Conservation (phyloP, 306 rosid species). For the Carpinus fangiana region DNA sequence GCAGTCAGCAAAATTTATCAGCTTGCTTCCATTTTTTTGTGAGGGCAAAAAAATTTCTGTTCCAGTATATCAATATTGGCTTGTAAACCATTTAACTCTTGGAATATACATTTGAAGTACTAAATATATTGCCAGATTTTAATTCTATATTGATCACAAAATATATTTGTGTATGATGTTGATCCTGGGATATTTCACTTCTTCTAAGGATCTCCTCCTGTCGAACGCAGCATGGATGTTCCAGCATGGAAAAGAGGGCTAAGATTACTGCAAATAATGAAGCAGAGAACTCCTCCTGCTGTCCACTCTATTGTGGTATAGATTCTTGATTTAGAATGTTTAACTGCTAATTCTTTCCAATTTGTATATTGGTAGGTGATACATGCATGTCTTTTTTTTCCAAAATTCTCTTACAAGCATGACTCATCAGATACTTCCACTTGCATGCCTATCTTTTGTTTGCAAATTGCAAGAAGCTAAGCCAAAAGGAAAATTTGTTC, state of each 20-base stretch:
- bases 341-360: conserved; percentile 13
- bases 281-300: conserved; percentile 72
- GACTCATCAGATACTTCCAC: background rate
- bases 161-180: conserved; percentile 61
- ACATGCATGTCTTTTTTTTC: background rate
- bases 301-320: conserved; percentile 95
- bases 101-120: background rate
- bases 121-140: conserved; percentile 17
- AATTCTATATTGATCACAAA: conserved; percentile 30
- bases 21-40: background rate
- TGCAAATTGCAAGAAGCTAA: background rate
- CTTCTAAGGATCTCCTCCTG: conserved; percentile 99
- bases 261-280: conserved; percentile 64
- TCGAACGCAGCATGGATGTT: conserved; percentile 99
- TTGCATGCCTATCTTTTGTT: background rate
- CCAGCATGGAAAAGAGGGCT: conserved; percentile 87
- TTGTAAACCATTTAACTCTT: background rate
- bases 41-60: background rate
- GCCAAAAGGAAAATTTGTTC: background rate
- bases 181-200: conserved; percentile 88
- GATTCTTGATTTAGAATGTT: conserved; percentile 26
- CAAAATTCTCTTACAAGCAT: background rate
- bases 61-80: background rate
- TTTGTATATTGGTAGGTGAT: background rate
- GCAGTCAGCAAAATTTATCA: background rate